These are phyloP conservation scores for Apiospora koreana DNA, from an alignment of 2,329 filamentous ascomycete species.

Conservation along the genomic window DNA sequence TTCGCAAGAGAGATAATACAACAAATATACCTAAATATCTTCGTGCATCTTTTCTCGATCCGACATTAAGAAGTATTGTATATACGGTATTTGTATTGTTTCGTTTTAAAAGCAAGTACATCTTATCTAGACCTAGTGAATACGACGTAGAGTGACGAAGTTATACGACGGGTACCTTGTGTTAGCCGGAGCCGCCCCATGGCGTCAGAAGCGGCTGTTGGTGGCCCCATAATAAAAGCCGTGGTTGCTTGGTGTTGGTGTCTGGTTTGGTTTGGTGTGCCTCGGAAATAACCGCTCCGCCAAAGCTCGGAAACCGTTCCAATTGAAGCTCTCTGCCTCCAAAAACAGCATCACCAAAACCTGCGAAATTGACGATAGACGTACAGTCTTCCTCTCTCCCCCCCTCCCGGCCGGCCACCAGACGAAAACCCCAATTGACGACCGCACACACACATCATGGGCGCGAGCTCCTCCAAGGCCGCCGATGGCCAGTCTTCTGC, in stretches of 20 bases:
- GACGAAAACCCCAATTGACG: constrained; percentile 23
- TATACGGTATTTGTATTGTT: no score
- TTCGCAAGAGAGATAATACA: no score
- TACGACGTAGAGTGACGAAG: background rate
- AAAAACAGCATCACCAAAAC: constrained; percentile 2
- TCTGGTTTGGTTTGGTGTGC: background rate
- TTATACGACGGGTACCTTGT: background rate
- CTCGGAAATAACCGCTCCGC: constrained; percentile 9
- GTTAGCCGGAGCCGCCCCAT: background rate
- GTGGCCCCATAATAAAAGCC: background rate
- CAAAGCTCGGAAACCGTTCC: background rate
- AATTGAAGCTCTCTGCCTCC: constrained; percentile 7
- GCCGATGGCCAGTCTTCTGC: constrained; percentile 38
- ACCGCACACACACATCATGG: constrained; percentile 47
- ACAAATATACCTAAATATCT: no score
- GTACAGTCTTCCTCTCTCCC: background rate
- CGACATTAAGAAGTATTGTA: no score
- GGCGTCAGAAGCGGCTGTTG: constrained; percentile 4
- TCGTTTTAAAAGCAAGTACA: no score
- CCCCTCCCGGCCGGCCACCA: background rate
- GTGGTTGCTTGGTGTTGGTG: no score
- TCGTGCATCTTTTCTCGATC: no score
- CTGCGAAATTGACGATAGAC: background rate
- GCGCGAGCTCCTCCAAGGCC: constrained; percentile 58
- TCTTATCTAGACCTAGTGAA: no score